Percentiles rank a stretch among this genome's conserved stretches.
Conservation (phyloP, 1,139 yeast genomes). For the Diutina rugosa region DNA sequence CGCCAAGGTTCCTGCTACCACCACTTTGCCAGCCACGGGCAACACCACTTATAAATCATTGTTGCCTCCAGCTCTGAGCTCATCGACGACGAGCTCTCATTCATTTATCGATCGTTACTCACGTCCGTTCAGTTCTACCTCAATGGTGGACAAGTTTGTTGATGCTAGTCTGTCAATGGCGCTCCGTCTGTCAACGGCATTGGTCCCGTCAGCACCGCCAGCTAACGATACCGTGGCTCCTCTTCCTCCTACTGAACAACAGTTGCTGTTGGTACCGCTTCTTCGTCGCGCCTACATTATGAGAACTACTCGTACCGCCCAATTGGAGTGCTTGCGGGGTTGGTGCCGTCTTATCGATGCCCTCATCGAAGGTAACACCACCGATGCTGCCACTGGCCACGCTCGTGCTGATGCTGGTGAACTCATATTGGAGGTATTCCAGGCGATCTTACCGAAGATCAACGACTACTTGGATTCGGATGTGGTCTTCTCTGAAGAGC, state of each 20-base stretch:
- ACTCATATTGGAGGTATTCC: slow-evolving; percentile 67
- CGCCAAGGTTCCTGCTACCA: background rate
- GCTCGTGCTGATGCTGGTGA: background rate
- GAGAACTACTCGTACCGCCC: background rate
- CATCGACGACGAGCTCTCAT: background rate
- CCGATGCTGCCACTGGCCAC: background rate
- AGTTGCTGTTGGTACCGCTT: background rate
- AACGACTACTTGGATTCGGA: slow-evolving; percentile 55
- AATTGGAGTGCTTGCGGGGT: background rate
- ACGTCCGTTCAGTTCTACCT: background rate
- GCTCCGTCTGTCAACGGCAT: background rate
- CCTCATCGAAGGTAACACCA: background rate
- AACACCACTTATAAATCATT: background rate
- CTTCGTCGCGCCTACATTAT: background rate
- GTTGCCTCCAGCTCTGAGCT: background rate
- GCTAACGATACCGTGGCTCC: background rate
- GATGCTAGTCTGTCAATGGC: background rate
- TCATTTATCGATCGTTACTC: background rate
- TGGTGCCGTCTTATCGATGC: slow-evolving; percentile 1
- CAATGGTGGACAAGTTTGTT: background rate
- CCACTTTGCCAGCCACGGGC: background rate
- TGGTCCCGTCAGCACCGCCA: background rate
- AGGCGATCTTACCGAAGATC: slow-evolving; percentile 62
- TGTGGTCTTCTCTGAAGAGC: slow-evolving; percentile 56
- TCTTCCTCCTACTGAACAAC: background rate